Base-by-base conservation (phyloP, 139 green algal species). In the Pseudopediastrum boryanum region DNA sequence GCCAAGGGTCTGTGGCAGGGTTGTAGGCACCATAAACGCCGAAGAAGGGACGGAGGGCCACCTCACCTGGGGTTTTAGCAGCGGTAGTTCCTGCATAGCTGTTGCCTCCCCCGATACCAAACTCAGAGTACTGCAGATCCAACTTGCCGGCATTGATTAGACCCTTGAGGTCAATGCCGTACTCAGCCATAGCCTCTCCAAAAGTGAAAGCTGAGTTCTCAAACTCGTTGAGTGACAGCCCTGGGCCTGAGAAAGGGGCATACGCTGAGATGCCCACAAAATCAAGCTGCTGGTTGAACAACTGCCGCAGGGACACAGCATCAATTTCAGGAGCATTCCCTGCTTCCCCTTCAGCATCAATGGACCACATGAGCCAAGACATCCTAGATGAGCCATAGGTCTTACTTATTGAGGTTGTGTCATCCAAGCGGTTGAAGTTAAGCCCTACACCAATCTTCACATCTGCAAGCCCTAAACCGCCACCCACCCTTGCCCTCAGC, bases 241-340 rank as follows among this genome's bases (percentile, higher is more conserved):
- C 69, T 29, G 84, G 80, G 0, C 77, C 73, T 9, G 56, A 61
- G 63, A 82, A 83, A 9, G 86, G 81, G 1, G 80, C 76, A 29
- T 91, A 91, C 5, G 81, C 78, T 6, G 77, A 86, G 50, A 91
- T 84, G 42, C 84, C 83, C 8, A 87, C 41, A n/a, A 87, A 91
- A 46, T 89, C 81, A 31, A 82, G 56, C 27, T 76, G 27, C 16
- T 82, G 65, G 44, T 25, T 29, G 10, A 82, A n/a, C 2, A 82
- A 65, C n/a, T 75, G 31, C 38, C 21, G 10, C 8, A 70, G 33
- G 10, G 12, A 31, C 10, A 33, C 41, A 21, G 2, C 43, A 0
- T 67, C 43, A n/a, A n/a, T n/a, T n/a, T n/a, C n/a, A n/a, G 54
- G 75, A 85, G 19, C 75, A 46, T 4, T 75, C 13, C 39, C 62